Base-by-base conservation (phyloP, 2,329 filamentous ascomycete genomes). In the Arachnomyces sp. region DNA sequence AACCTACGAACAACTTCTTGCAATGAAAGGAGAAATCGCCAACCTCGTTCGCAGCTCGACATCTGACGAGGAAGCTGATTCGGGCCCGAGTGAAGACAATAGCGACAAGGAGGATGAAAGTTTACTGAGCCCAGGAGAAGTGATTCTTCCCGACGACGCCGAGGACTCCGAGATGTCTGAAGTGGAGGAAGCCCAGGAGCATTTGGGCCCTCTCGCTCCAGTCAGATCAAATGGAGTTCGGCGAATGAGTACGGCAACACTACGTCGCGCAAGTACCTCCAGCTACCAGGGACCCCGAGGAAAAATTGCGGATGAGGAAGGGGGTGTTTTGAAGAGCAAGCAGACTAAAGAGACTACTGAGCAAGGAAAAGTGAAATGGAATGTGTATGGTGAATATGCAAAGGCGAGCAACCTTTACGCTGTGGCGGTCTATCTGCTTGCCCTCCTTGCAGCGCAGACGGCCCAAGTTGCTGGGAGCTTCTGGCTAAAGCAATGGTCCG, bases 301-400 rank as follows among this genome's bases (percentile, higher is more conserved):
- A 51, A 94, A 92, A 63, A 64, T 90, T 25, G 76, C 73, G 0
- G 90, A 96, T 51, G 88, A 96, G 64, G 79, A 85, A 38, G 77
- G 76, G 2, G 74, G 69, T 29, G 49, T 59, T 39, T 70, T 82
- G 54, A 90, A 86, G 66, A 88, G 84, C 33, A 86, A 81, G 57
- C 89, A 95, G 63, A 74, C 73, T 42, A 93, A 94, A 64, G 92
- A 98, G 61, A 82, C 83, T 50, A 76, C 79, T 2, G 88, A 98
- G 61, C 88, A 98, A 66, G 92, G 92, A 55, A 95, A 96, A 61
- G 92, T 98, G 52, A 96, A 95, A 64, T 96, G 92, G 89, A 76
- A 81, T 49, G 90, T 98, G 18, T 98, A 98, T 58, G 71, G 73
- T 13, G 89, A 95, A 64, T 98, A 98, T 56, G 93, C 92, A 42